phyloP scores from a whole-genome alignment of 164 flowering plant species.

The Magnolia officinalis region DNA sequence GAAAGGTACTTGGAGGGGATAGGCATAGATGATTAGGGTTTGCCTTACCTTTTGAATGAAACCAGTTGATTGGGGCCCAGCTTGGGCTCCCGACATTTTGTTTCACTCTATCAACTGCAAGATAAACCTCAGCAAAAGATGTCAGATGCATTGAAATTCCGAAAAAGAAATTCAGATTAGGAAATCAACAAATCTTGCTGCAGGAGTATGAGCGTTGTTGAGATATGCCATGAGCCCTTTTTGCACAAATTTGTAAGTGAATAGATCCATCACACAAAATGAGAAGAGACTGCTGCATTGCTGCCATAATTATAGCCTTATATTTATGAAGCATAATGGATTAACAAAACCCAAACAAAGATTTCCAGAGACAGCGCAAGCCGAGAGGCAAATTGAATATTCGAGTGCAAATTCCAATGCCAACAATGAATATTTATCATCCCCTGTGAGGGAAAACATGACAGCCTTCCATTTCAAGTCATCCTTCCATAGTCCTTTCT shows the following conservation, averaged over 20 bases:
- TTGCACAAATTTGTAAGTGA: neutral
- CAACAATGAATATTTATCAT: constrained; percentile 25
- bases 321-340: constrained; percentile 46
- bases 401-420: constrained; percentile 28
- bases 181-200: neutral
- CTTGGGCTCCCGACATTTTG: neutral
- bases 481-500: constrained; percentile 74
- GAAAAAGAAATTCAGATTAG: neutral
- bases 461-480: constrained; percentile 22
- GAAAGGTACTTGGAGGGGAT: too few species aligned
- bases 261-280: neutral
- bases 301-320: constrained; percentile 31
- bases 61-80: constrained; percentile 1
- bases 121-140: constrained; percentile 3
- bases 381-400: constrained; percentile 23
- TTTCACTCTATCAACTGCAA: constrained; percentile 2
- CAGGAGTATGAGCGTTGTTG: neutral
- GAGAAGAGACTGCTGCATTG: constrained; percentile 1
- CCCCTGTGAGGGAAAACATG: constrained; percentile 6
- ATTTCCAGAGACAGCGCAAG: constrained; percentile 25
- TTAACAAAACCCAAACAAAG: constrained; percentile 12
- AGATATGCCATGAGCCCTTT: constrained; percentile 4
- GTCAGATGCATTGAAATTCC: constrained; percentile 8
- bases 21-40: too few species aligned
- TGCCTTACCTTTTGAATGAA: constrained; percentile 4